Evolutionary conservation across 225 moss, liverwort and hornwort genomes (phyloP).

Genomic region (Thuidium tamariscinum): DNA sequence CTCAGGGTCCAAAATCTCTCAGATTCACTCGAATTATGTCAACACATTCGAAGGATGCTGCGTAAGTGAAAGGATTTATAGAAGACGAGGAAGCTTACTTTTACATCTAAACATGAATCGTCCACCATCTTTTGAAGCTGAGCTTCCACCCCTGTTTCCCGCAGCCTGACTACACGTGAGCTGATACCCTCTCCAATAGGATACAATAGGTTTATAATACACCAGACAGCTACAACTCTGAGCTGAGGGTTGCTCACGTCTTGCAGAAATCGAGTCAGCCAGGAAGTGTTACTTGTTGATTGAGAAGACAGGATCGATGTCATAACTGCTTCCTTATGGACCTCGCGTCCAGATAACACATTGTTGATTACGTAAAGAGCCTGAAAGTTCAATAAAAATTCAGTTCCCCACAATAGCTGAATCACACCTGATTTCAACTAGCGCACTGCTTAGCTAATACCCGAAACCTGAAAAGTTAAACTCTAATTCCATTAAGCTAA

Average conservation of each 20-base stretch:
- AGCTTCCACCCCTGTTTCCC: slow-evolving; percentile 68
- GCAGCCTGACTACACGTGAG: slow-evolving; percentile 52
- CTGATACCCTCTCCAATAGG: slow-evolving; percentile 45
- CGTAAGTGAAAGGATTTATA: neutral
- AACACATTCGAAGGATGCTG: neutral
- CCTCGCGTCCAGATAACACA: slow-evolving; percentile 72
- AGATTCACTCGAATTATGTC: neutral
- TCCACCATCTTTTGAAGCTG: slow-evolving; percentile 80
- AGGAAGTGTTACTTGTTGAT: slow-evolving; percentile 6
- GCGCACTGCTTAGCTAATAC: neutral
- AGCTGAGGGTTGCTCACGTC: slow-evolving; percentile 94
- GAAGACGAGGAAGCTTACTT: slow-evolving; percentile 24
- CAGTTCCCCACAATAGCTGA: neutral
- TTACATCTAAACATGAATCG: slow-evolving; percentile 96
- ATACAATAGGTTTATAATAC: slow-evolving; percentile 86
- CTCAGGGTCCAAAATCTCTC: neutral
- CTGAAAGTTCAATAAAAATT: slow-evolving; percentile 19
- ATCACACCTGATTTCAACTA: neutral
- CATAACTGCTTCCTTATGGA: slow-evolving; percentile 90
- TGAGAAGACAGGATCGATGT: slow-evolving; percentile 34
- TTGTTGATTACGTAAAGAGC: slow-evolving; percentile 90
- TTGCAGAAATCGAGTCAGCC: slow-evolving; percentile 72
- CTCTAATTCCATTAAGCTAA: neutral
- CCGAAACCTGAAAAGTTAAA: neutral
- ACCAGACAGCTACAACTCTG: slow-evolving; percentile 90